These are phyloP conservation scores for Panicum hallii DNA, from an alignment of 202 grass and related monocot genomes.

Conservation along the genomic window DNA sequence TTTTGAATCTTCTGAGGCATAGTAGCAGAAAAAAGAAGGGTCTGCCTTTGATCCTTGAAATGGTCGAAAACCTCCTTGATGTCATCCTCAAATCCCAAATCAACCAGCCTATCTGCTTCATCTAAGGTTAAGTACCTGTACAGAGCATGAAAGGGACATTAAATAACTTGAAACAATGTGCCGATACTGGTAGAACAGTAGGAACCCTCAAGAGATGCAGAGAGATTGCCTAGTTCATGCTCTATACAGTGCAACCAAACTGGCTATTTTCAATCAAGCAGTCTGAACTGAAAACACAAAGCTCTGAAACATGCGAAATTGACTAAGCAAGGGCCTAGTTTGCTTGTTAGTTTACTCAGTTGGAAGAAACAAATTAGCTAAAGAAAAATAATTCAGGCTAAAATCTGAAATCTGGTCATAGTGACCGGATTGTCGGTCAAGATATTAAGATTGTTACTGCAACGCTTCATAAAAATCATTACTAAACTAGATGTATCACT, in stretches of 20 bases:
- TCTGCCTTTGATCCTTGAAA: slow-evolving; percentile 96
- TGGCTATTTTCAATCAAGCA: background rate
- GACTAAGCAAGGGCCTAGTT: background rate
- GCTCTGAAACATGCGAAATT: background rate
- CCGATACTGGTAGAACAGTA: background rate
- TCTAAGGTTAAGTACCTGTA: slow-evolving; percentile 86
- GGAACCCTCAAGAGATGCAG: background rate
- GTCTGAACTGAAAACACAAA: slow-evolving; percentile 2
- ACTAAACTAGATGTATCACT: background rate
- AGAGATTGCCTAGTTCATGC: background rate
- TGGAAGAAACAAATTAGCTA: background rate
- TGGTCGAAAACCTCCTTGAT: slow-evolving; percentile 96
- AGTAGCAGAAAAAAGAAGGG: slow-evolving; percentile 92
- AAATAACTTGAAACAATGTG: slow-evolving; percentile 1
- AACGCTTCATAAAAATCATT: background rate
- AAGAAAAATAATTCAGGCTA: background rate
- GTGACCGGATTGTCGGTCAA: background rate
- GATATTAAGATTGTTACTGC: background rate
- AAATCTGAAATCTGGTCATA: background rate
- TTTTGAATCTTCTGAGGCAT: slow-evolving; percentile 99
- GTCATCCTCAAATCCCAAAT: slow-evolving; percentile 95
- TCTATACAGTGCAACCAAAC: slow-evolving; percentile 5
- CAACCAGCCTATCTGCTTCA: slow-evolving; percentile 95
- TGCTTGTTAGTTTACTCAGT: background rate
- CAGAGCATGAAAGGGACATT: slow-evolving; percentile 31